These are phyloP conservation scores for Vaccinium macrocarpon DNA, from an alignment of 148 eudicot species.

Conservation along the genomic window DNA sequence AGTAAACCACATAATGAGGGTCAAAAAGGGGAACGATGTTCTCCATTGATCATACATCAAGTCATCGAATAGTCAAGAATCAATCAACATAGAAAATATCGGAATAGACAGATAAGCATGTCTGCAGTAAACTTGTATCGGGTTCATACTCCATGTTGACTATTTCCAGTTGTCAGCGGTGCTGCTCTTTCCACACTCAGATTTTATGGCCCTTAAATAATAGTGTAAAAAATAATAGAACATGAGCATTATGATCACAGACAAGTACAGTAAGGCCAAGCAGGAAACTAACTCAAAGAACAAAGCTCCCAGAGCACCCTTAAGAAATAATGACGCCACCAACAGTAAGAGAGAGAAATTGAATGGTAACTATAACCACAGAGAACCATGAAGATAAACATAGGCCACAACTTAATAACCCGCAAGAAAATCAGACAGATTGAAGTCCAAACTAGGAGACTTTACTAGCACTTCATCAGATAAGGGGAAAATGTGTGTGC, in stretches of 20 bases:
- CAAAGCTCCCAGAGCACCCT: not conserved
- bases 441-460: not conserved
- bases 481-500: not conserved
- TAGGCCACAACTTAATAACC: no score
- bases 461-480: not conserved
- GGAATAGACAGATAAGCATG: not conserved
- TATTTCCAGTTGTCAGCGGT: not conserved
- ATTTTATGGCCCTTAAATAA: not conserved
- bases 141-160: not conserved
- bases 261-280: not conserved
- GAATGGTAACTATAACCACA: not conserved
- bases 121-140: not conserved
- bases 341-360: not conserved
- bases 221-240: not conserved
- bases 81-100: not conserved
- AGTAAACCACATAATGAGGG: not conserved
- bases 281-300: not conserved
- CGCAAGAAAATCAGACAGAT: not conserved
- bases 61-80: not conserved
- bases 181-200: not conserved
- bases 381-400: not conserved
- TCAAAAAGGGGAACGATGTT: not conserved
- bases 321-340: not conserved
- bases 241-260: not conserved
- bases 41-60: not conserved